Conservation (phyloP, 1,284 basidiomycete species). For the Mrakiaceae sp. region DNA sequence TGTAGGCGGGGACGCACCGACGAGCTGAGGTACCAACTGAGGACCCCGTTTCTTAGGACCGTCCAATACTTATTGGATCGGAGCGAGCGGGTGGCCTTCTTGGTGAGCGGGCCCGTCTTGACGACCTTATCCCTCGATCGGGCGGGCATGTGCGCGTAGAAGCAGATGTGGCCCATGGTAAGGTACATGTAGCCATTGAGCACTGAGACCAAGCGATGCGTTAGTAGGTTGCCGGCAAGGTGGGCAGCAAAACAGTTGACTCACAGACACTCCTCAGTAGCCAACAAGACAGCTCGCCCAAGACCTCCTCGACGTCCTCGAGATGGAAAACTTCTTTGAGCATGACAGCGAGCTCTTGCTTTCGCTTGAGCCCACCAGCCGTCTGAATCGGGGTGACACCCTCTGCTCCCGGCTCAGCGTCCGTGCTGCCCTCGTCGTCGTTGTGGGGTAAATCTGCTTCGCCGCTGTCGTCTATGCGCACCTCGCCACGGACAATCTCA, state of each 20-base stretch:
- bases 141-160: conserved; percentile 88
- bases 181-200: conserved; percentile 95
- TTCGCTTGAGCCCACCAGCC: conserved; percentile 45
- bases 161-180: conserved; percentile 82
- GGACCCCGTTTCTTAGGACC: conserved; percentile 77
- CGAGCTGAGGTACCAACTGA: conserved; percentile 91
- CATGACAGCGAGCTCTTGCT: conserved; percentile 65
- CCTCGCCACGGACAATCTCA: conserved; percentile 29
- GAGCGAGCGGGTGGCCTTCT: conserved; percentile 73
- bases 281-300: conserved; percentile 84
- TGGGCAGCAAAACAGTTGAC: conserved; percentile 31
- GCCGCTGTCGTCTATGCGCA: conserved; percentile 26
- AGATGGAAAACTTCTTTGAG: conserved; percentile 75
- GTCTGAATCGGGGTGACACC: conserved; percentile 20
- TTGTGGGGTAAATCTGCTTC: conserved; percentile 47
- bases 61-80: conserved; percentile 91
- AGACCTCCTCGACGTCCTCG: conserved; percentile 63
- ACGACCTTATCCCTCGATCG: conserved; percentile 67
- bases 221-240: not conserved
- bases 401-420: conserved; percentile 19
- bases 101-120: conserved; percentile 72
- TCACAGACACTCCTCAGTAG: conserved; percentile 69
- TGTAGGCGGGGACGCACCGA: conserved; percentile 45
- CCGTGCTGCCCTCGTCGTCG: not conserved
- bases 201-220: conserved; percentile 41